Conservation (phyloP, 1,284 basidiomycete genomes). For the Melampsora americana region DNA sequence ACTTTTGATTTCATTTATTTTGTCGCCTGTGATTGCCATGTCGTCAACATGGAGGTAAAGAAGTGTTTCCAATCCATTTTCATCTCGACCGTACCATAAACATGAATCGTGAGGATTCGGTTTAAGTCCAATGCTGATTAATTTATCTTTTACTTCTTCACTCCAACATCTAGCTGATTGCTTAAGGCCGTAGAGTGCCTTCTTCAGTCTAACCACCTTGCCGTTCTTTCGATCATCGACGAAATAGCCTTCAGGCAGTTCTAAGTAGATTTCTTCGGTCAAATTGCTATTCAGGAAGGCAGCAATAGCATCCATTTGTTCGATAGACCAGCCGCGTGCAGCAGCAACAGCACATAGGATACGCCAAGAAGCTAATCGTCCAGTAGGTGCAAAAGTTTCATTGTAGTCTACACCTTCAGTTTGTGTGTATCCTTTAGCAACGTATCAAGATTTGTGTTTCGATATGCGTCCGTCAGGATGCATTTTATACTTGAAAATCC, state of each 20-base stretch:
- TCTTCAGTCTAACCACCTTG: background rate
- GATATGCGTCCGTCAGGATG: too few relatives aligned
- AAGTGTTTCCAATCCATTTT: too few relatives aligned
- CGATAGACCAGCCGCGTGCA: conserved; percentile 20
- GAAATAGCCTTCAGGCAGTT: background rate
- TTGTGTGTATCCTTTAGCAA: too few relatives aligned
- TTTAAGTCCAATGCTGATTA: background rate
- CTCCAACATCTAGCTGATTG: conserved; percentile 12
- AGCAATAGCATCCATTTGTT: conserved; percentile 41
- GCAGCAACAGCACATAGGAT: conserved; percentile 43
- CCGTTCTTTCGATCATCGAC: background rate
- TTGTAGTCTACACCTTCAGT: conserved; percentile 42
- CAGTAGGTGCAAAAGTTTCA: conserved; percentile 45
- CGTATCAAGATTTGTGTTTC: too few relatives aligned
- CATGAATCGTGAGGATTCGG: conserved; percentile 2
- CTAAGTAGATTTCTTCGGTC: conserved; percentile 7
- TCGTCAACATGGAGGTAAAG: too few relatives aligned
- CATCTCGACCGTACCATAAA: background rate
- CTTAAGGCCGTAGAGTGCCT: conserved; percentile 6
- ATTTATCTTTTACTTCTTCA: background rate
- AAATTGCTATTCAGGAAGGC: conserved; percentile 44
- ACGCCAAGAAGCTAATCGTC: conserved; percentile 10
- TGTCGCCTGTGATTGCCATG: background rate
- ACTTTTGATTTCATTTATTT: conserved; percentile 14
- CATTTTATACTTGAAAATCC: conserved; percentile 13